Evolutionary conservation across 768 basidiomycete genomes (phyloP).

Genomic region (Leccinum incarnatum): DNA sequence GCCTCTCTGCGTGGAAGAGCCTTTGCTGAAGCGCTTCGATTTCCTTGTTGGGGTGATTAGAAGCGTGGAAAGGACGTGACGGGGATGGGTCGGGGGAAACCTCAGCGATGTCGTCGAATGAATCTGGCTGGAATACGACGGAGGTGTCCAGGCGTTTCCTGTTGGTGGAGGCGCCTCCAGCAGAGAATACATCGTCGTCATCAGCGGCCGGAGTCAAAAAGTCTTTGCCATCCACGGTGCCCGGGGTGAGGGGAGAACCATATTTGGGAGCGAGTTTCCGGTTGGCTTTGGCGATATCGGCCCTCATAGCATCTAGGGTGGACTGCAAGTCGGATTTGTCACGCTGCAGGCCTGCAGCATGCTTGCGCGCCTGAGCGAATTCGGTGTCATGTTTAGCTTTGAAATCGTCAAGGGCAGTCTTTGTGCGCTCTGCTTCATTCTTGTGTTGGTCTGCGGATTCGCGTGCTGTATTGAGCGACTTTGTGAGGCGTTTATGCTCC

Average conservation of each 20-base stretch:
- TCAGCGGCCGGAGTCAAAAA: slow-evolving; percentile 57
- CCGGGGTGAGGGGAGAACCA: slow-evolving; percentile 74
- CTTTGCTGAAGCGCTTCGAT: slow-evolving; percentile 79
- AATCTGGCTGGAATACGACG: slow-evolving; percentile 43
- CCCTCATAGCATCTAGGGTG: slow-evolving; percentile 71
- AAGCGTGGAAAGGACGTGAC: slow-evolving; percentile 59
- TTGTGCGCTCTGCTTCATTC: slow-evolving; percentile 76
- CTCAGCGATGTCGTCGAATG: slow-evolving; percentile 43
- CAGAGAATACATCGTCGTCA: slow-evolving; percentile 68
- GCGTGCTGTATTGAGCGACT: slow-evolving; percentile 66
- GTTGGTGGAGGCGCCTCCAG: slow-evolving; percentile 59
- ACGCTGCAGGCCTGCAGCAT: slow-evolving; percentile 80
- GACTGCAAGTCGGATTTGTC: slow-evolving; percentile 93
- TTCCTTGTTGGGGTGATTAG: slow-evolving; percentile 76
- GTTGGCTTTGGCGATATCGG: slow-evolving; percentile 64
- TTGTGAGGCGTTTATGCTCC: slow-evolving; percentile 80
- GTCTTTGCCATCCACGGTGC: slow-evolving; percentile 41
- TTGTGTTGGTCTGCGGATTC: slow-evolving; percentile 83
- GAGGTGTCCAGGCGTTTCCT: slow-evolving; percentile 57
- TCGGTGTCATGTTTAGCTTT: slow-evolving; percentile 94
- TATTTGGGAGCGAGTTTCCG: slow-evolving; percentile 57
- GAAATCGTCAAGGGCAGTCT: slow-evolving; percentile 61
- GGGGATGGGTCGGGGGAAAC: slow-evolving; percentile 67
- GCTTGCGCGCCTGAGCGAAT: slow-evolving; percentile 85
- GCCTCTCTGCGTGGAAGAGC: slow-evolving; percentile 82